Evolutionary conservation across 2,329 filamentous ascomycete genomes (phyloP).

Genomic region (Sordariomycetes sp.): DNA sequence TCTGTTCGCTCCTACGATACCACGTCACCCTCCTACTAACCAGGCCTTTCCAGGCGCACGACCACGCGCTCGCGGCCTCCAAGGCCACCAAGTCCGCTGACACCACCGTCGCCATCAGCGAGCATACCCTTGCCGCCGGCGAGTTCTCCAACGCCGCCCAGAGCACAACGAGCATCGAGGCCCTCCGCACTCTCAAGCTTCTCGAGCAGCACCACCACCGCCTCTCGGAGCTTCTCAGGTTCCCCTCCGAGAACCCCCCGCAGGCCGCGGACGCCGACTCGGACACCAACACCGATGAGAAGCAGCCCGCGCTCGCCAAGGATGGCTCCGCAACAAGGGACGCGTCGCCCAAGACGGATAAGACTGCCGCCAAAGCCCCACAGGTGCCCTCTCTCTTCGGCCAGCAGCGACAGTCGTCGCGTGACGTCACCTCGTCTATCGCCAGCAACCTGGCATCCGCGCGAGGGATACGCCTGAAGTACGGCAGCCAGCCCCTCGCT

Average conservation of each 20-base stretch:
- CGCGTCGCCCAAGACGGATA: not conserved
- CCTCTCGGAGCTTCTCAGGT: conserved; percentile 71
- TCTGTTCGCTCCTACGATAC: not conserved
- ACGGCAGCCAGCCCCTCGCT: conserved; percentile 56
- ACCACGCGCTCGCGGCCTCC: conserved; percentile 78
- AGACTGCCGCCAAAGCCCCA: not conserved
- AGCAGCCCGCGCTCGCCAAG: conserved; percentile 14
- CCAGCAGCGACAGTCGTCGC: conserved; percentile 42
- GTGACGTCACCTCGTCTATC: conserved; percentile 71
- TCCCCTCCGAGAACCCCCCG: conserved; percentile 46
- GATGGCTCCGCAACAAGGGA: not conserved
- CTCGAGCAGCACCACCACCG: conserved; percentile 81
- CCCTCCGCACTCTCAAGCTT: conserved; percentile 70
- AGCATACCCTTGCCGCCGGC: conserved; percentile 78
- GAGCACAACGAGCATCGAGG: conserved; percentile 57
- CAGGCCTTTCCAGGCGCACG: conserved; percentile 54
- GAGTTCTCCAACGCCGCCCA: conserved; percentile 81
- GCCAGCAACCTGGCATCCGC: conserved; percentile 82
- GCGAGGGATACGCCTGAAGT: conserved; percentile 61
- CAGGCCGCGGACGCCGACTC: conserved; percentile 22
- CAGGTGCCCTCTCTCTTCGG: conserved; percentile 13
- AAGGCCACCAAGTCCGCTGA: conserved; percentile 64
- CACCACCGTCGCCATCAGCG: conserved; percentile 72
- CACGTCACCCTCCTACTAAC: not conserved
- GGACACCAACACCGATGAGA: conserved; percentile 19